Conservation (phyloP, 2,329 filamentous ascomycete species). For the Fusarium floridanum region DNA sequence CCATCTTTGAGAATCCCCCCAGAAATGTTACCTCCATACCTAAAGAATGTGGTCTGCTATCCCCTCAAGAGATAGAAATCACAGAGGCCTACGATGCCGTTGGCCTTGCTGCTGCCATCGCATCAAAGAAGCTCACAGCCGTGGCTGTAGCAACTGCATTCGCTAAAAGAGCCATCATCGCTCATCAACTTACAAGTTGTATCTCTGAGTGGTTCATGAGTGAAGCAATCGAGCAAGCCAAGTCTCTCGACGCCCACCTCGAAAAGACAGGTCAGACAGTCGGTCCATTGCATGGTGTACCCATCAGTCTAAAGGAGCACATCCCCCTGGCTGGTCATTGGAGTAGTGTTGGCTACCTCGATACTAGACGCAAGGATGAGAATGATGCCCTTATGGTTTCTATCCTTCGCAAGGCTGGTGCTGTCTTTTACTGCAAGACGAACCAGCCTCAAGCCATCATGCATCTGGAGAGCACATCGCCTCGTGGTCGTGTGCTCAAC, state of each 20-base stretch:
- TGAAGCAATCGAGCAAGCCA: slow-evolving; percentile 58
- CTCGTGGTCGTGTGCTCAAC: slow-evolving; percentile 71
- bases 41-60: slow-evolving; percentile 57
- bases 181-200: slow-evolving; percentile 68
- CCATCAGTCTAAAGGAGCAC: slow-evolving; percentile 59
- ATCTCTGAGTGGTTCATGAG: slow-evolving; percentile 66
- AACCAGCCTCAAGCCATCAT: slow-evolving; percentile 71
- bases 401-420: slow-evolving; percentile 69
- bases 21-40: slow-evolving; percentile 30
- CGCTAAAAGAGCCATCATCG: slow-evolving; percentile 63
- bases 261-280: slow-evolving; percentile 48
- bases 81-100: slow-evolving; percentile 61
- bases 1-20: slow-evolving; percentile 23
- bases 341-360: slow-evolving; percentile 64
- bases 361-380: slow-evolving; percentile 62
- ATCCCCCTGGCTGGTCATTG: slow-evolving; percentile 67
- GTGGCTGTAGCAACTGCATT: slow-evolving; percentile 62
- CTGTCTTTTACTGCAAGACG: slow-evolving; percentile 61
- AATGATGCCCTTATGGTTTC: slow-evolving; percentile 69
- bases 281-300: slow-evolving; percentile 43
- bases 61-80: slow-evolving; percentile 59
- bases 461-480: slow-evolving; percentile 68
- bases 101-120: slow-evolving; percentile 56
- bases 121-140: slow-evolving; percentile 51
- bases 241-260: slow-evolving; percentile 57